Evolutionary conservation across 148 eudicot species (phyloP), one percentile per base, ranked within the genome.

Genomic region (Dysphania ambrosioides): DNA sequence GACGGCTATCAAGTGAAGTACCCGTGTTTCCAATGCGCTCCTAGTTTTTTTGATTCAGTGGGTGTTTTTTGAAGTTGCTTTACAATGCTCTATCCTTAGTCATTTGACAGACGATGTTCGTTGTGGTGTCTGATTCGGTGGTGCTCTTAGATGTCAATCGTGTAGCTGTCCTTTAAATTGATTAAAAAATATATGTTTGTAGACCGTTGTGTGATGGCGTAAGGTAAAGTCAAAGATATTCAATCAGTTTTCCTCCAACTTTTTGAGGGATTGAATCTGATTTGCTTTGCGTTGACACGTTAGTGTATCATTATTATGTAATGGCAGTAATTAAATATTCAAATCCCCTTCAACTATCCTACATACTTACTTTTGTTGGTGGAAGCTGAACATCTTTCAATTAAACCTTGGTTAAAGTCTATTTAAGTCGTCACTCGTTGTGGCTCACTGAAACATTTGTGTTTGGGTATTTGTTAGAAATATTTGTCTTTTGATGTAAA

Each of bases 221-320:
- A 70, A 36, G 60, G 12, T 16, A 30, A 70, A 30, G 59, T 51
- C 24, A 32, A 44, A n/a, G 21, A 30, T 55, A 30, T 70, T 49
- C 27, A 36, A 16, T 49, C 41, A 15, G n/a, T 6, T 27, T 44
- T 69, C 31, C 15, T 42, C 2, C 0, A 11, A 11, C 27, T 49
- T 70, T 34, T 70, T 70, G 60, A 70, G 16, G 60, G 10, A 70
- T 53, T 4, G 63, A 6, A 55, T 32, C 55, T 31, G 62, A 68
- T 53, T 32, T 53, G 73, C 55, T 71, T 62, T 71, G 62, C n/a
- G n/a, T n/a, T n/a, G 74, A 30, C 38, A 5, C 56, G 63, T 23
- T 21, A 21, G 4, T 71, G 19, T n/a, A 32, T 56, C 18, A 15
- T 6, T 26, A 34, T 71, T 8, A 30, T 51, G 1, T 49, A 12